These are phyloP conservation scores for Dactylis glomerata DNA, from an alignment of 176 grass and related monocot species.

Conservation along the genomic window DNA sequence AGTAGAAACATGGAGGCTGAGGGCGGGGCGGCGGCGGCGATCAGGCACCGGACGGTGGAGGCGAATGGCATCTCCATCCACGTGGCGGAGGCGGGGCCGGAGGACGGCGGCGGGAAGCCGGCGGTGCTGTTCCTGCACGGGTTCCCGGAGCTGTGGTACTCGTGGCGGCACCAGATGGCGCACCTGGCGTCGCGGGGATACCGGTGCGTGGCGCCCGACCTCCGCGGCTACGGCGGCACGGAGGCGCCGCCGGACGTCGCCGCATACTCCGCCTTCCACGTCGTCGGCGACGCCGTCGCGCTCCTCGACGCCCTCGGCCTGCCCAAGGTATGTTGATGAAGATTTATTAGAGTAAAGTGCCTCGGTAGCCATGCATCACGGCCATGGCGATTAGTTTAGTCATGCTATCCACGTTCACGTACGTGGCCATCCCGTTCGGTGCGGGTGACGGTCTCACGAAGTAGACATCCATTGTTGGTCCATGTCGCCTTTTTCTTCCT, in stretches of 20 bases:
- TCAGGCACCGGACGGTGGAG: conserved; percentile 54
- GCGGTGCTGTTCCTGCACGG: conserved; percentile 70
- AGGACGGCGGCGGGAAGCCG: background rate
- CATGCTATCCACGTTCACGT: background rate
- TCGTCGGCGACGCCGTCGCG: conserved; percentile 70
- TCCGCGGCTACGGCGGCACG: conserved; percentile 73
- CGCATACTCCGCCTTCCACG: conserved; percentile 69
- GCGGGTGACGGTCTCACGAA: background rate
- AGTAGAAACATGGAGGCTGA: background rate
- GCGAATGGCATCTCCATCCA: conserved; percentile 73
- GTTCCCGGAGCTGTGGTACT: conserved; percentile 93
- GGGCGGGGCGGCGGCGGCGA: background rate
- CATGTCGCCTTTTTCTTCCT: background rate
- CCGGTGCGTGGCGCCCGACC: conserved; percentile 66
- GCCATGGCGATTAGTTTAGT: background rate
- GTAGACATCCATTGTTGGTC: background rate
- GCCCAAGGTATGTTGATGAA: conserved; percentile 20
- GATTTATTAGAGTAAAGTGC: no score
- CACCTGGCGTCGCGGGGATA: conserved; percentile 48
- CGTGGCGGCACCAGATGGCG: conserved; percentile 76
- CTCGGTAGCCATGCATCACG: background rate
- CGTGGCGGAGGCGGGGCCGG: conserved; percentile 61
- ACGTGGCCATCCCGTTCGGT: background rate
- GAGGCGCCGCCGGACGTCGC: conserved; percentile 28
- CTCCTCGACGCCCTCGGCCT: conserved; percentile 64